These are phyloP conservation scores for Malus sieversii DNA, from an alignment of 306 rosid species.

Conservation along the genomic window DNA sequence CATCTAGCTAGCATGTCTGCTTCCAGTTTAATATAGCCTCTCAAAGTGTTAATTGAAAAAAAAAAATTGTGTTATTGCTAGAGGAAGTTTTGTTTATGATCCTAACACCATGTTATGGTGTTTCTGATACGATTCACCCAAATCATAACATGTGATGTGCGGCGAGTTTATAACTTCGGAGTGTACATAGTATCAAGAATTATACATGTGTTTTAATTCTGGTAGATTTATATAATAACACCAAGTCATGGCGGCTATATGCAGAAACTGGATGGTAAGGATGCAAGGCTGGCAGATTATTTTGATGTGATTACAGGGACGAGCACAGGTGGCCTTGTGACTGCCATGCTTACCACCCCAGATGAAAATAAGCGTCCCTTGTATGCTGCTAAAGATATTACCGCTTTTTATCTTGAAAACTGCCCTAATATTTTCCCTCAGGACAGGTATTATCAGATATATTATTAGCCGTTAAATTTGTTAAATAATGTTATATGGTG, in stretches of 20 bases:
- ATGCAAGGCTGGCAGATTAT: conserved; percentile 7
- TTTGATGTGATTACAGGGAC: background rate
- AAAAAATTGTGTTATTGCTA: too few species aligned
- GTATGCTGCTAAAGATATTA: background rate
- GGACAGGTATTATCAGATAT: background rate
- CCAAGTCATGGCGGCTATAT: background rate
- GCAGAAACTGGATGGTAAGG: conserved; percentile 3
- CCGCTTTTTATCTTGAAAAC: background rate
- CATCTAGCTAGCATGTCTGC: too few species aligned
- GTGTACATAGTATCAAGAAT: too few species aligned
- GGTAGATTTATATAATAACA: too few species aligned
- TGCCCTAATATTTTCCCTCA: background rate
- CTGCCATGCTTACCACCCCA: background rate
- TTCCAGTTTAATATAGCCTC: too few species aligned
- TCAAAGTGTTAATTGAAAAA: too few species aligned
- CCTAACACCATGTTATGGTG: too few species aligned
- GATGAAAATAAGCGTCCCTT: background rate
- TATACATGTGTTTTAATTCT: too few species aligned
- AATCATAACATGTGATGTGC: too few species aligned
- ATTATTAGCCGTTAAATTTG: background rate
- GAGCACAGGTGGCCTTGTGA: conserved; percentile 1
- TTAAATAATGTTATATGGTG: background rate
- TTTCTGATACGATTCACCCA: too few species aligned
- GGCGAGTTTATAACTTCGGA: too few species aligned
- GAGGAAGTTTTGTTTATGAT: too few species aligned